Evolutionary conservation across 345 rosid species (phyloP).

Genomic region (Rubroshorea leprosula): DNA sequence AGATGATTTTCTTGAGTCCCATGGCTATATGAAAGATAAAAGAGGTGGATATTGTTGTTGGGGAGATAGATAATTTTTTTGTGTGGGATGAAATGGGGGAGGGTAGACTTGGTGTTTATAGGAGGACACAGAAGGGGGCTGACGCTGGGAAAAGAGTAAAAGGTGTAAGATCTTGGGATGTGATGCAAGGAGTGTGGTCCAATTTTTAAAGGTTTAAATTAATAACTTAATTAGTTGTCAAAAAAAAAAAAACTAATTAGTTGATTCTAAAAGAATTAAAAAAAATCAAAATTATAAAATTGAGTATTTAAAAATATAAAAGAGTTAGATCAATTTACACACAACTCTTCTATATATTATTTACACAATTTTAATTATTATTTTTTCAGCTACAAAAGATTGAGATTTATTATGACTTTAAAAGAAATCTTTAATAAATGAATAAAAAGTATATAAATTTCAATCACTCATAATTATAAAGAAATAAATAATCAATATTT

Average conservation of each 20-base stretch:
- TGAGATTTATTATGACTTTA: too few species aligned
- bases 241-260: background rate
- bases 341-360: too few species aligned
- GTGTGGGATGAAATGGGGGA: conserved; percentile 16
- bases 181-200: conserved; percentile 31
- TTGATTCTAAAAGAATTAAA: too few species aligned
- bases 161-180: conserved; percentile 25
- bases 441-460: too few species aligned
- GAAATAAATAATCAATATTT: too few species aligned
- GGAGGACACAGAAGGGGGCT: conserved; percentile 29
- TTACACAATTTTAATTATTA: too few species aligned
- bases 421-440: too few species aligned
- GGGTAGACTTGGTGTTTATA: conserved; percentile 39
- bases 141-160: conserved; percentile 56
- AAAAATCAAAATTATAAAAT: too few species aligned
- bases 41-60: conserved; percentile 6
- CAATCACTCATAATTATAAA: too few species aligned
- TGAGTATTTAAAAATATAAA: too few species aligned
- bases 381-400: too few species aligned
- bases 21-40: conserved; percentile 23
- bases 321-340: too few species aligned
- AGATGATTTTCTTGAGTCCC: conserved; percentile 34
- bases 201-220: conserved; percentile 18
- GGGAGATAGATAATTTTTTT: conserved; percentile 5
- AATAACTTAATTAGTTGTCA: background rate